These are phyloP conservation scores for Whalleya microplaca DNA, from an alignment of 2,329 filamentous ascomycete genomes.

Conservation along the genomic window DNA sequence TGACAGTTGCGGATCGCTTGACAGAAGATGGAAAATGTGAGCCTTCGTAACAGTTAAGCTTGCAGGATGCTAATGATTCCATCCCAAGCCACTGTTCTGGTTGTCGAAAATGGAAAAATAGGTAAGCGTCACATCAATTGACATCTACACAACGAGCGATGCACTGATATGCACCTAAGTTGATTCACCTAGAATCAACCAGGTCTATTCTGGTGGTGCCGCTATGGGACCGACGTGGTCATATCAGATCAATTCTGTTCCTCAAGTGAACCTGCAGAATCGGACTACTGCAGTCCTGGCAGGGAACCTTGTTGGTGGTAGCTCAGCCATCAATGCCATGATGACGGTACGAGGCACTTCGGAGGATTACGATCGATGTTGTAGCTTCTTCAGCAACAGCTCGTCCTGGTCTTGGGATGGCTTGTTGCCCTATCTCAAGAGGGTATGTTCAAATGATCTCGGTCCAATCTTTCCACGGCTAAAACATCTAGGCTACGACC, in stretches of 20 bases:
- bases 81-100: constrained; percentile 30
- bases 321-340: constrained; percentile 37
- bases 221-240: constrained; percentile 30
- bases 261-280: constrained; percentile 30
- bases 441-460: constrained; percentile 28
- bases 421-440: constrained; percentile 39
- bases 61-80: neutral
- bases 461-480: neutral
- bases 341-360: constrained; percentile 35
- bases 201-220: constrained; percentile 30
- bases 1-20: constrained; percentile 35
- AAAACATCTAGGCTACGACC: constrained; percentile 20
- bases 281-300: constrained; percentile 25
- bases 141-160: neutral
- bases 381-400: constrained; percentile 34
- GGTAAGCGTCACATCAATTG: constrained; percentile 16
- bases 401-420: constrained; percentile 39
- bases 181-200: constrained; percentile 30
- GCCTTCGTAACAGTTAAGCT: neutral
- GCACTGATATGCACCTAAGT: constrained; percentile 22
- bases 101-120: constrained; percentile 34
- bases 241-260: constrained; percentile 34
- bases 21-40: constrained; percentile 34
- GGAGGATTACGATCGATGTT: constrained; percentile 41
- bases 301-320: constrained; percentile 35